Percentiles rank a stretch among this genome's conserved stretches.
phyloP scores from a whole-genome alignment of 73 alveolate species.

The Paramecium bursaria region DNA sequence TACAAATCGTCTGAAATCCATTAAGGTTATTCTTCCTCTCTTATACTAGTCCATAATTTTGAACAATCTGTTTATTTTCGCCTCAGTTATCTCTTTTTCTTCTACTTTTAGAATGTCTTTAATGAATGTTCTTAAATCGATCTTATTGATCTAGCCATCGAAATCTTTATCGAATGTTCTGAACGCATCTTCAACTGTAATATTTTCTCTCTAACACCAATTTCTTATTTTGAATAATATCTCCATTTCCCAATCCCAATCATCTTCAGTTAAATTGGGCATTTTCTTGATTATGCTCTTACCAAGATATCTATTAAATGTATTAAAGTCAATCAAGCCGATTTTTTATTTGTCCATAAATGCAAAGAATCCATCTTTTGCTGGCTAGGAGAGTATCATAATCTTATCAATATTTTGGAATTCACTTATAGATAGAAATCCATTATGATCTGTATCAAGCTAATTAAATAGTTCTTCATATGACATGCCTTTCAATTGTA shows the following conservation, averaged over 20 bases:
- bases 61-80: conserved; percentile 86
- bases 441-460: conserved; percentile 81
- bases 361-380: conserved; percentile 88
- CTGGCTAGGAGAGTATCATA: conserved; percentile 77
- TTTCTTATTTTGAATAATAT: conserved; percentile 74
- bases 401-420: conserved; percentile 76
- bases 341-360: conserved; percentile 82
- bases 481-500: conserved; percentile 62
- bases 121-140: conserved; percentile 78
- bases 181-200: conserved; percentile 86
- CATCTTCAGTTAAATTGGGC: conserved; percentile 72
- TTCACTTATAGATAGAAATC: conserved; percentile 81
- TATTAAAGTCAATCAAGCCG: conserved; percentile 86
- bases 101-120: conserved; percentile 75
- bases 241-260: conserved; percentile 89
- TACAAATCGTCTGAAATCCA: conserved; percentile 84
- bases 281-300: conserved; percentile 64
- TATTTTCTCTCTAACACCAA: conserved; percentile 79
- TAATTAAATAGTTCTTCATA: conserved; percentile 68
- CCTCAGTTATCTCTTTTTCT: conserved; percentile 71
- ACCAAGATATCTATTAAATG: conserved; percentile 74
- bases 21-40: conserved; percentile 77
- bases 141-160: conserved; percentile 81
- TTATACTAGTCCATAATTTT: conserved; percentile 83
- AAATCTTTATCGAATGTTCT: conserved; percentile 87